Evolutionary conservation across 176 grass and related monocot species (phyloP).

Genomic region (Tillandsia leiboldiana): DNA sequence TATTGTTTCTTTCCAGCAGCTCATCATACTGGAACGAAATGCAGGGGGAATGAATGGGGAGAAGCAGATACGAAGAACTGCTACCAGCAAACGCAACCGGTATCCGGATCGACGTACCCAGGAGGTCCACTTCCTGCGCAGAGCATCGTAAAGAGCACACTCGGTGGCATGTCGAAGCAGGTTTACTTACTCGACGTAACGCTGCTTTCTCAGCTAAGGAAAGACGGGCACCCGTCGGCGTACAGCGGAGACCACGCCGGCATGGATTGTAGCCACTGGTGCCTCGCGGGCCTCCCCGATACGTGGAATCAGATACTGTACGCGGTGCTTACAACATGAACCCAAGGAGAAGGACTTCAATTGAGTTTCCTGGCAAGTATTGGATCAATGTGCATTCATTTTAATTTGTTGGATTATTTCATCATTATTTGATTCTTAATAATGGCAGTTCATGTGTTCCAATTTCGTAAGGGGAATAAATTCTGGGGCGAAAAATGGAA

Average conservation of each 20-base stretch:
- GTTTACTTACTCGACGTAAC: conserved; percentile 88
- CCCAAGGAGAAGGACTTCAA: not conserved
- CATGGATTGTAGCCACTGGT: conserved; percentile 98
- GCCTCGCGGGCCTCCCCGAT: conserved; percentile 82
- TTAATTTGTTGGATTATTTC: not conserved
- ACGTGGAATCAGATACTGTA: conserved; percentile 95
- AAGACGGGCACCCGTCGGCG: conserved; percentile 61
- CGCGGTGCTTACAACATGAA: conserved; percentile 18
- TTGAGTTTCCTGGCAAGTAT: not conserved
- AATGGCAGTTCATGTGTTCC: not conserved
- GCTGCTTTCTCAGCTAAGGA: conserved; percentile 82
- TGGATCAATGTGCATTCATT: not conserved
- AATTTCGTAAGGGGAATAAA: no score
- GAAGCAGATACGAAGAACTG: conserved; percentile 36
- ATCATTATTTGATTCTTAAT: not conserved
- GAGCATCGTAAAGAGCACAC: conserved; percentile 36
- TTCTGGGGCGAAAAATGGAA: no score
- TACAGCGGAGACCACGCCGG: conserved; percentile 78
- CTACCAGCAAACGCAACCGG: conserved; percentile 42
- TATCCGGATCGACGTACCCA: conserved; percentile 52
- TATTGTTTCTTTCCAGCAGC: no score
- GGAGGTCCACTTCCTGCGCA: conserved; percentile 43
- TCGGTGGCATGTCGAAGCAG: conserved; percentile 54
- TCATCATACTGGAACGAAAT: not conserved
- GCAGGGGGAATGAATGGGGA: conserved; percentile 67